These are phyloP conservation scores for Hyphopichia buzzinii DNA, from an alignment of 1,139 yeast species.

Conservation along the genomic window DNA sequence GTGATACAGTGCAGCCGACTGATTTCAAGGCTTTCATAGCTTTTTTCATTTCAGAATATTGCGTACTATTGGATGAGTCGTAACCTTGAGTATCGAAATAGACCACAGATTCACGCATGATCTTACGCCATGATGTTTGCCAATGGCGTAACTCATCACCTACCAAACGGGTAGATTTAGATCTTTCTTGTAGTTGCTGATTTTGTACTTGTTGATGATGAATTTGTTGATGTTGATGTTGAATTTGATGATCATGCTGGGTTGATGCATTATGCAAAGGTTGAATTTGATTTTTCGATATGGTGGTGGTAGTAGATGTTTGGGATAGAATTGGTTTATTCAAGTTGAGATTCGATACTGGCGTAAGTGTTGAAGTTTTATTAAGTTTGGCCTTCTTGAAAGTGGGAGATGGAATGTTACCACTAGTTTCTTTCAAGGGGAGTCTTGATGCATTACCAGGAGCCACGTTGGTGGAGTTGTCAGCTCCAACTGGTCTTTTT, in stretches of 20 bases:
- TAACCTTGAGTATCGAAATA: constrained; percentile 76
- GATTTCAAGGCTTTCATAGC: constrained; percentile 54
- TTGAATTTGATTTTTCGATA: neutral
- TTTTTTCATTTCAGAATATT: constrained; percentile 49
- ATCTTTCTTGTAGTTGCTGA: constrained; percentile 8
- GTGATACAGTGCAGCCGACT: constrained; percentile 65
- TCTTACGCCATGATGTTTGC: constrained; percentile 80
- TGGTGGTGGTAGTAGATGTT: neutral
- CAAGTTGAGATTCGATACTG: neutral
- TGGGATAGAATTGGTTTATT: constrained; percentile 8
- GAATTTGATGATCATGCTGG: constrained; percentile 2
- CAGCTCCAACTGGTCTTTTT: neutral
- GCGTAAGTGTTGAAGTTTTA: constrained; percentile 3
- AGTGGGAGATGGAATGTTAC: constrained; percentile 41
- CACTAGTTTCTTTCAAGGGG: constrained; percentile 44
- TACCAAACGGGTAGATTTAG: constrained; percentile 26
- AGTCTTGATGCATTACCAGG: constrained; percentile 19
- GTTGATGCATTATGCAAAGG: neutral
- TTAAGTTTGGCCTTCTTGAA: constrained; percentile 28
- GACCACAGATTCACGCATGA: constrained; percentile 70
- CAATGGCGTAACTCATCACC: constrained; percentile 63
- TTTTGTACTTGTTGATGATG: constrained; percentile 3
- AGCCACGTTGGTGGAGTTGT: neutral
- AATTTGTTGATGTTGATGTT: constrained; percentile 5
- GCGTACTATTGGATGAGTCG: constrained; percentile 39